Base-by-base conservation (phyloP, 208 protist species). In the Kentomonas sorsogonicus region DNA sequence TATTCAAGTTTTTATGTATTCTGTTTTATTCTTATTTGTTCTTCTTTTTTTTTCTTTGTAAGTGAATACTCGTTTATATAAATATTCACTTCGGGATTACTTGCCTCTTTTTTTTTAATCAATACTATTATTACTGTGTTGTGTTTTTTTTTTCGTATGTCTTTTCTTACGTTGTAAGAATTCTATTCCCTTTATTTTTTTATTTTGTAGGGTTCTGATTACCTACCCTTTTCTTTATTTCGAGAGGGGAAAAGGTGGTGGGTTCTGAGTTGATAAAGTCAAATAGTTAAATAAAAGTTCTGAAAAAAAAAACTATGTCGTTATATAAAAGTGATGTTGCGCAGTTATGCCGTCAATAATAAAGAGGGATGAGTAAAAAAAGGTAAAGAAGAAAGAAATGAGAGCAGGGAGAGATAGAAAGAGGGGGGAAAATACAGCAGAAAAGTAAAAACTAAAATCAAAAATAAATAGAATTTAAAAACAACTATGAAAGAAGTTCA, bases 91-190 rank as follows among this genome's bases (percentile, higher is more conserved):
- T 45, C 27, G 3, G 18, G 45, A 58, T 3, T 36, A 3, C n/a
- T 55, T 55, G 22, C 16, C 22, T 23, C 23, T 55, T 55, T 43
- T 55, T 55, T 43, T 55, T 3, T 22, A n/a, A n/a, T n/a, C n/a
- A n/a, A n/a, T n/a, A n/a, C n/a, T n/a, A 43, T n/a, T n/a, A n/a
- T n/a, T n/a, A n/a, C n/a, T n/a, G n/a, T n/a, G n/a, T n/a, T n/a
- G n/a, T n/a, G n/a, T n/a, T 20, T 31, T 53, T 53, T 33, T 36
- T 15, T 36, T 20, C 7, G 13, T 53, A 13, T 36, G 9, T 3
- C 22, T 36, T 18, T 30, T 20, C 23, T 46, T 1, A 36, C 6
- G 45, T 33, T 36, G 11, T 36, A 36, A 36, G 11, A 11, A 5
- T 36, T 11, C n/a, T n/a, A n/a, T n/a, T n/a, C n/a, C n/a, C n/a